phyloP scores from a whole-genome alignment of 2,329 filamentous ascomycete genomes.

The Metarhizium robertsii region DNA sequence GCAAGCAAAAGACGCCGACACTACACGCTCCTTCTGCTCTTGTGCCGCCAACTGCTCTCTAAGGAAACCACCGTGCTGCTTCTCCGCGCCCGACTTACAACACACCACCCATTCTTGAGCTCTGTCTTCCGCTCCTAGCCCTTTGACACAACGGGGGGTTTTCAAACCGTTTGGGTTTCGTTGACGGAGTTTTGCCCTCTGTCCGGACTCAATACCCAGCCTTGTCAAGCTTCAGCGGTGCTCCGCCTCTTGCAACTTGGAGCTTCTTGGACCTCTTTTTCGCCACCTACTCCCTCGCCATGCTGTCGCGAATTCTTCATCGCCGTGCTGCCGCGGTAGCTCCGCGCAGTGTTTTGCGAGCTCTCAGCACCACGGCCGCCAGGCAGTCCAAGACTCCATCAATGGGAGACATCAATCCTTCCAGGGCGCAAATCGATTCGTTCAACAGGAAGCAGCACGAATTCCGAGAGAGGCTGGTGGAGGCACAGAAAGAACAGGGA shows the following conservation, averaged over 20 bases:
- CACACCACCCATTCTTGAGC: neutral
- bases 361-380: constrained; percentile 47
- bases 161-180: neutral
- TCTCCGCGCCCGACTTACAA: neutral
- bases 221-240: neutral
- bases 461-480: constrained; percentile 74
- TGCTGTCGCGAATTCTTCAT: constrained; percentile 43
- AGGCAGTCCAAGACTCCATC: constrained; percentile 51
- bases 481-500: constrained; percentile 72
- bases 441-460: constrained; percentile 80
- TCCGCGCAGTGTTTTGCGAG: constrained; percentile 40
- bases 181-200: neutral
- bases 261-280: constrained; percentile 3
- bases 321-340: constrained; percentile 32
- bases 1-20: neutral
- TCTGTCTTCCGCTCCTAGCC: neutral
- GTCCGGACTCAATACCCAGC: neutral
- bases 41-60: neutral
- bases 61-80: neutral
- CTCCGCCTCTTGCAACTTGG: neutral
- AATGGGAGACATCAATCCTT: constrained; percentile 68
- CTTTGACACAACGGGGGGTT: neutral
- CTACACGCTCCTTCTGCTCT: constrained; percentile 1
- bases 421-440: constrained; percentile 54
- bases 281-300: constrained; percentile 21